Evolutionary conservation across 345 rosid species (phyloP), one percentile per base, ranked within the genome.

Genomic region (Heritiera littoralis): DNA sequence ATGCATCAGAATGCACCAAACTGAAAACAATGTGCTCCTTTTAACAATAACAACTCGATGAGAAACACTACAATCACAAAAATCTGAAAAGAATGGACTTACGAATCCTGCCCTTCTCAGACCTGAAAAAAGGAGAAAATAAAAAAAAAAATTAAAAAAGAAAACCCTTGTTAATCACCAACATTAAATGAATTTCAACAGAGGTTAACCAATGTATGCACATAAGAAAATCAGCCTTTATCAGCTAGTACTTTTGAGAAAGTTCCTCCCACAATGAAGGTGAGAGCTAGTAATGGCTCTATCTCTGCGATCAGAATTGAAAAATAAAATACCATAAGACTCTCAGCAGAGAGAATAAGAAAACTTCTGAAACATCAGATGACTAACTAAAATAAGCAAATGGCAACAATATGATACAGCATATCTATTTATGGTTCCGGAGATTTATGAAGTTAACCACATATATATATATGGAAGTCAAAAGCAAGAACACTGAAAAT

Each of bases 221-320:
- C 1, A 3, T 40, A 58, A 74, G 64, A 17, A 56, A 58, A 58
- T 59, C 77, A 74, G 77, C 77, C 18, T 74, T 43, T 74, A 74
- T 74, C 55, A 58, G 67, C 77, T 12, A 74, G 67, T 74, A 59
- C 67, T 59, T 56, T 74, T 23, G 67, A 45, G 38, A 74, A 74
- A 74, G 52, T 74, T 59, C 77, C 67, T 59, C 54, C 77, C 77
- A 41, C 18, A 58, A 72, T 51, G 45, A 58, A 59, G 66, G 66
- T 74, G 20, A 59, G 66, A 74, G 23, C 77, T 58, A 38, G 67
- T 40, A 74, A 59, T 13, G 67, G 77, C 32, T 74, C 45, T 45
- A 74, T 58, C 51, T 74, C 77, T 74, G 77, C 77, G 18, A 74
- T 59, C 54, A 74, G 67, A 74, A 74, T 43, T 59, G 66, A 43